Evolutionary conservation across 106 monocot species (phyloP).

Genomic region (Amphibolis antarctica): DNA sequence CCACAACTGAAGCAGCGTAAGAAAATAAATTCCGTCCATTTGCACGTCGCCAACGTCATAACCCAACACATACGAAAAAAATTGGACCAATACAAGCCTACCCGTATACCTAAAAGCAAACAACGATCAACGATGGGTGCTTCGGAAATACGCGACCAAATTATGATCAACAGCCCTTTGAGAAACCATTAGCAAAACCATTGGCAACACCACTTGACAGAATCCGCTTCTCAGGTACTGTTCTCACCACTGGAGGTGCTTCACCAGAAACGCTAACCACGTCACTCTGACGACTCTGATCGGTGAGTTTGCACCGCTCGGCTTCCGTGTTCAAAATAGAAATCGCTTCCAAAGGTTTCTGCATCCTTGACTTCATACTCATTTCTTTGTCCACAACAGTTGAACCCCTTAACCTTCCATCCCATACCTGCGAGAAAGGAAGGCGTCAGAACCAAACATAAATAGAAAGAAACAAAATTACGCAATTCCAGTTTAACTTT

Average conservation of each 20-base stretch:
- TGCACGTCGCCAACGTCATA: too few species aligned
- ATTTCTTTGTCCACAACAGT: neutral
- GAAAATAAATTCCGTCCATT: too few species aligned
- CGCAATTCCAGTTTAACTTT: too few species aligned
- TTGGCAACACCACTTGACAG: conserved; percentile 5
- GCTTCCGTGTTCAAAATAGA: neutral
- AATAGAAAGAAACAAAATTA: too few species aligned
- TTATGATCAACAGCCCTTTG: neutral
- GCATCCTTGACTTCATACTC: neutral
- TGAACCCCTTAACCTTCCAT: neutral
- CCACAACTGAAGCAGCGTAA: too few species aligned
- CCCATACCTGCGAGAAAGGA: conserved; percentile 9
- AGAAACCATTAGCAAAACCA: neutral
- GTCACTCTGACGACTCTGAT: neutral
- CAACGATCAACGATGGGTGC: too few species aligned
- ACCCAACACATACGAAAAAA: too few species aligned
- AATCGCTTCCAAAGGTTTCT: conserved; percentile 2
- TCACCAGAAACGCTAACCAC: conserved; percentile 5
- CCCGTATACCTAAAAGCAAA: too few species aligned
- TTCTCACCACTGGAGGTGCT: conserved; percentile 16
- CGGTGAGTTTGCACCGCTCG: neutral
- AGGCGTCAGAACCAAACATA: neutral
- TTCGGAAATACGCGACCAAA: too few species aligned
- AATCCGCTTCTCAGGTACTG: conserved; percentile 20
- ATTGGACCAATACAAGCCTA: too few species aligned